phyloP scores from a whole-genome alignment of 257 asterid genomes.

The Anisodus tanguticus region DNA sequence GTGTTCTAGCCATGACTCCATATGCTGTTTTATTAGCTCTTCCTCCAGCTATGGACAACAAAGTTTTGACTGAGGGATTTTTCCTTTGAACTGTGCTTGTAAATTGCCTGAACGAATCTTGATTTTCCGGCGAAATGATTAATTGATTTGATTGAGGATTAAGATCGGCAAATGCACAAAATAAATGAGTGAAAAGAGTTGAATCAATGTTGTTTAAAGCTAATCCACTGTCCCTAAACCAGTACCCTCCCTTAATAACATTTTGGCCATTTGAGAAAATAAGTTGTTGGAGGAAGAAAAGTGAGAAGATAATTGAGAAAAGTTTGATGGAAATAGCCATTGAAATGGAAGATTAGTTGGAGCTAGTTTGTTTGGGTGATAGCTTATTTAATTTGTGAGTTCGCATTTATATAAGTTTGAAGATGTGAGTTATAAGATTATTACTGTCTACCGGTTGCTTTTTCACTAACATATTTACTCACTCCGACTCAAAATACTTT shows the following conservation, averaged over 20 bases:
- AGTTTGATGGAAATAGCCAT: slow-evolving; percentile 43
- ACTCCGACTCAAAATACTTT: too few relatives aligned
- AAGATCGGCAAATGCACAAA: slow-evolving; percentile 59
- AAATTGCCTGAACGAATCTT: slow-evolving; percentile 48
- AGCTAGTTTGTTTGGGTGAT: neutral
- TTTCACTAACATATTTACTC: neutral
- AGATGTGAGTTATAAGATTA: neutral
- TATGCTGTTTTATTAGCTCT: slow-evolving; percentile 27
- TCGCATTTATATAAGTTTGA: neutral
- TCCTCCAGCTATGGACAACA: slow-evolving; percentile 60
- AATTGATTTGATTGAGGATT: slow-evolving; percentile 44
- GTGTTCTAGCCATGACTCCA: slow-evolving; percentile 48
- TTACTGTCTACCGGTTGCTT: neutral
- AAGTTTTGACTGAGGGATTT: slow-evolving; percentile 52
- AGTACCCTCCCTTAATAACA: slow-evolving; percentile 51
- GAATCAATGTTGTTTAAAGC: slow-evolving; percentile 47
- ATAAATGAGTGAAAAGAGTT: slow-evolving; percentile 54
- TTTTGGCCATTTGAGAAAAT: slow-evolving; percentile 37
- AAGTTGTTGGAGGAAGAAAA: slow-evolving; percentile 34
- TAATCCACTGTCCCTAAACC: slow-evolving; percentile 53
- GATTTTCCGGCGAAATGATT: slow-evolving; percentile 43
- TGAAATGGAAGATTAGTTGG: neutral
- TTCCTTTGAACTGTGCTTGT: slow-evolving; percentile 45
- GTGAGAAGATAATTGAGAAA: slow-evolving; percentile 10
- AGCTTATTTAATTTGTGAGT: neutral